A percentile compares a stretch with the other conserved stretches of the same genome.
Evolutionary conservation across 1,284 basidiomycete species (phyloP).

Genomic region (Cryptococcus sp.): DNA sequence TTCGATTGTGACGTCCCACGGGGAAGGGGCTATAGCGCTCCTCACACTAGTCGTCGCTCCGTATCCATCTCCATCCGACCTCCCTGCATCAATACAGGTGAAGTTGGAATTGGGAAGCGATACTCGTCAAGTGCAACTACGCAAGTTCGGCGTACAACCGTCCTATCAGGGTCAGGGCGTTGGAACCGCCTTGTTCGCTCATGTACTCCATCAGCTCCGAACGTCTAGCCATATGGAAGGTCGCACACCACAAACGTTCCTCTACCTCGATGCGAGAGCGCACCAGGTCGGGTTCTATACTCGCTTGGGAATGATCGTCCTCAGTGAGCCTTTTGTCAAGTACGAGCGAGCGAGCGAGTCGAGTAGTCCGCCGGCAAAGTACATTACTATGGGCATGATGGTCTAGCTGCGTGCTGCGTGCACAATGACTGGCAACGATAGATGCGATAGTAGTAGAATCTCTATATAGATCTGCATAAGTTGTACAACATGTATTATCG

Average conservation of each 20-base stretch:
- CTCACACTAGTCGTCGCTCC: slow-evolving; percentile 24
- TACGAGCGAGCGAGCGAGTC: slow-evolving; percentile 18
- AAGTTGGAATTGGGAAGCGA: too few species aligned
- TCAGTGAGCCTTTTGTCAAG: slow-evolving; percentile 30
- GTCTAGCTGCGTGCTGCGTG: slow-evolving; percentile 3
- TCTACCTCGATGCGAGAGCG: slow-evolving; percentile 32
- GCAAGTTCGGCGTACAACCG: slow-evolving; percentile 34
- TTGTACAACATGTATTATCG: background rate
- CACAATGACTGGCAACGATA: background rate
- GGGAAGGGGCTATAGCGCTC: slow-evolving; percentile 22
- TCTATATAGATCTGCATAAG: background rate
- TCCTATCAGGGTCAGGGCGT: slow-evolving; percentile 27
- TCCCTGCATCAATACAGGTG: background rate
- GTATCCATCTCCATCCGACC: slow-evolving; percentile 7
- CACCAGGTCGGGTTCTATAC: slow-evolving; percentile 31
- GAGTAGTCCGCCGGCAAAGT: slow-evolving; percentile 17
- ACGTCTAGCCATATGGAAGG: too few species aligned
- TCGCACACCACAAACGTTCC: slow-evolving; percentile 6
- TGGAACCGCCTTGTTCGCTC: slow-evolving; percentile 20
- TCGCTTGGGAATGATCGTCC: slow-evolving; percentile 21
- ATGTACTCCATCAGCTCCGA: slow-evolving; percentile 7
- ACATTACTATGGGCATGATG: slow-evolving; percentile 35
- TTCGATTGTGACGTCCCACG: too few species aligned
- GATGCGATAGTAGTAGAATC: background rate
- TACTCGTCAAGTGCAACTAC: slow-evolving; percentile 24